Conservation (phyloP, 306 rosid species). For the Vigna hirtella region DNA sequence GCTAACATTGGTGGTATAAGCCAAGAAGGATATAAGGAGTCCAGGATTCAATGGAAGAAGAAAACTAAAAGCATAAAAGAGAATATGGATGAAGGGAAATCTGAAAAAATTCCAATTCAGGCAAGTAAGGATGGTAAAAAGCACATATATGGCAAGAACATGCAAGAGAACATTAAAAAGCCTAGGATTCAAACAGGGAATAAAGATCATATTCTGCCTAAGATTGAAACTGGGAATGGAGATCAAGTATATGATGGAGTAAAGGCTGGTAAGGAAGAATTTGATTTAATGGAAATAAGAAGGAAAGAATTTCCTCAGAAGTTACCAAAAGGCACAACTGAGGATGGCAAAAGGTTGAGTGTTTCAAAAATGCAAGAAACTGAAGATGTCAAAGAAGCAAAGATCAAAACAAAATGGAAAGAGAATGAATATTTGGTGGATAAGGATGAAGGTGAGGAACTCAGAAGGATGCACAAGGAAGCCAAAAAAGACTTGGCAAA, state of each 20-base stretch:
- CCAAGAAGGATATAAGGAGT: slow-evolving; percentile 15
- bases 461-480: background rate
- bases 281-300: background rate
- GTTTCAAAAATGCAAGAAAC: slow-evolving; percentile 9
- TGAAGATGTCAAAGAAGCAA: slow-evolving; percentile 9
- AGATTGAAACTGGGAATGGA: background rate
- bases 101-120: background rate
- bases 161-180: background rate
- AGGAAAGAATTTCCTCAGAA: slow-evolving; percentile 32
- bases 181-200: background rate
- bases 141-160: slow-evolving; percentile 11
- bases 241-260: slow-evolving; percentile 9
- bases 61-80: slow-evolving; percentile 29
- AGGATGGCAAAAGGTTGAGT: slow-evolving; percentile 4
- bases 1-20: slow-evolving; percentile 1
- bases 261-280: slow-evolving; percentile 24
- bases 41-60: slow-evolving; percentile 18
- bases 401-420: background rate
- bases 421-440: background rate
- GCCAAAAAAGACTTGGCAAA: background rate
- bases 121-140: background rate
- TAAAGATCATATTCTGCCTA: too few relatives aligned
- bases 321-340: background rate
- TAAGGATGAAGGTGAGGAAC: slow-evolving; percentile 11
- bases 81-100: slow-evolving; percentile 35